Conservation (phyloP, 2,329 filamentous ascomycete genomes). For the Cytospora mali region DNA sequence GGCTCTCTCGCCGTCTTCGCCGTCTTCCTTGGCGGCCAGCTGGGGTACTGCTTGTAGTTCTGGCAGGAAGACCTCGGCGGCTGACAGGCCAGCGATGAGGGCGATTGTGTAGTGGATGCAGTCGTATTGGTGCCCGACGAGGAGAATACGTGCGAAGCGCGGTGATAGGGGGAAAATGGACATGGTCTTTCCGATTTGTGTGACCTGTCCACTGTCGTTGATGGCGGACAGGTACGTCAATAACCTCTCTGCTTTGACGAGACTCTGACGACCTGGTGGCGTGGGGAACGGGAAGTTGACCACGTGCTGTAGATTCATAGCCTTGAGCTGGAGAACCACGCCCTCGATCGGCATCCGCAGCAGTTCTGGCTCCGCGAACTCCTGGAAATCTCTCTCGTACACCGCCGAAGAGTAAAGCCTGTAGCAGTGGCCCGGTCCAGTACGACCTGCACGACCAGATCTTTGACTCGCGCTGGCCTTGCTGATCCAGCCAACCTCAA, state of each 20-base stretch:
- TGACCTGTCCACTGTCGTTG: slow-evolving; percentile 71
- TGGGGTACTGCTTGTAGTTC: slow-evolving; percentile 74
- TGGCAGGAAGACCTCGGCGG: slow-evolving; percentile 83
- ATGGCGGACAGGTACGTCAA: slow-evolving; percentile 85
- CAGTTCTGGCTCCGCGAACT: slow-evolving; percentile 87
- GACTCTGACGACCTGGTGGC: slow-evolving; percentile 73
- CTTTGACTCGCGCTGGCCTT: slow-evolving; percentile 94
- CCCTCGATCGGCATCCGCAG: slow-evolving; percentile 89
- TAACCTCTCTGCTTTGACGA: slow-evolving; percentile 83
- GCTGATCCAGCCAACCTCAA: slow-evolving; percentile 94
- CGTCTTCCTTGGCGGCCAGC: slow-evolving; percentile 50
- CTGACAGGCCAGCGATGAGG: slow-evolving; percentile 84
- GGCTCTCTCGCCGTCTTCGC: slow-evolving; percentile 47
- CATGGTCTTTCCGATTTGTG: slow-evolving; percentile 77
- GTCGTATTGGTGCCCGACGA: slow-evolving; percentile 80
- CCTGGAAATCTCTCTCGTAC: slow-evolving; percentile 83
- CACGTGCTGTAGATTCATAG: slow-evolving; percentile 88
- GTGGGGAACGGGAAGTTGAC: slow-evolving; percentile 97
- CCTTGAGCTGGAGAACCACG: slow-evolving; percentile 90
- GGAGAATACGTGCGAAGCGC: slow-evolving; percentile 87
- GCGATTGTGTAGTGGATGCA: slow-evolving; percentile 86
- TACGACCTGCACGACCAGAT: slow-evolving; percentile 91
- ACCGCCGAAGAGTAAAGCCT: slow-evolving; percentile 92
- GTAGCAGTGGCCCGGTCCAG: slow-evolving; percentile 94
- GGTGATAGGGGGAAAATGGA: slow-evolving; percentile 89